A percentile compares a stretch with the other conserved stretches of the same genome.
Evolutionary conservation across 495 filamentous ascomycete species (phyloP).

Genomic region (Podospora conica): DNA sequence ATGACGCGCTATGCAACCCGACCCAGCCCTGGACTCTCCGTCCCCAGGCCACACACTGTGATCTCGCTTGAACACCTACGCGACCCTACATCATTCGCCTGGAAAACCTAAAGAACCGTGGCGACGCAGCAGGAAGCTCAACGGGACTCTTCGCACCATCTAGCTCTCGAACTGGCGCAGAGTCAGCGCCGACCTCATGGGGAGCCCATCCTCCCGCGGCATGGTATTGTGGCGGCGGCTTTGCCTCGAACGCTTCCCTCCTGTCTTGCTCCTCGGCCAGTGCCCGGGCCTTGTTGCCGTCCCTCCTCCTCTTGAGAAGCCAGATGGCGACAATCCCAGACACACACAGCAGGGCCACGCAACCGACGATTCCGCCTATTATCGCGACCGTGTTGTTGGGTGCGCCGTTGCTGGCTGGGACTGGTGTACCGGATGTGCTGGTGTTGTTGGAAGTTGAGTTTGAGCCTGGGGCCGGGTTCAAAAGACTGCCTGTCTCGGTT

Average conservation of each 20-base stretch:
- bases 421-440: background rate
- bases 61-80: background rate
- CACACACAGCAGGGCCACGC: conserved; percentile 2
- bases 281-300: background rate
- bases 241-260: background rate
- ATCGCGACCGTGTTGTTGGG: conserved; percentile 9
- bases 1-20: background rate
- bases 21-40: background rate
- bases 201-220: background rate
- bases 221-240: background rate
- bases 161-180: background rate
- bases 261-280: background rate
- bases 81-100: background rate
- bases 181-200: background rate
- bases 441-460: background rate
- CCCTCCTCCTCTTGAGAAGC: background rate
- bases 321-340: background rate
- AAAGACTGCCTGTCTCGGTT: background rate
- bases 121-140: background rate
- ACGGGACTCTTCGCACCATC: background rate
- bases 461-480: background rate
- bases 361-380: conserved; percentile 8
- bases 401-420: background rate
- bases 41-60: background rate
- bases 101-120: background rate